These are phyloP conservation scores for Elaeis guineensis DNA, from an alignment of 176 grass and related monocot species.

Conservation along the genomic window DNA sequence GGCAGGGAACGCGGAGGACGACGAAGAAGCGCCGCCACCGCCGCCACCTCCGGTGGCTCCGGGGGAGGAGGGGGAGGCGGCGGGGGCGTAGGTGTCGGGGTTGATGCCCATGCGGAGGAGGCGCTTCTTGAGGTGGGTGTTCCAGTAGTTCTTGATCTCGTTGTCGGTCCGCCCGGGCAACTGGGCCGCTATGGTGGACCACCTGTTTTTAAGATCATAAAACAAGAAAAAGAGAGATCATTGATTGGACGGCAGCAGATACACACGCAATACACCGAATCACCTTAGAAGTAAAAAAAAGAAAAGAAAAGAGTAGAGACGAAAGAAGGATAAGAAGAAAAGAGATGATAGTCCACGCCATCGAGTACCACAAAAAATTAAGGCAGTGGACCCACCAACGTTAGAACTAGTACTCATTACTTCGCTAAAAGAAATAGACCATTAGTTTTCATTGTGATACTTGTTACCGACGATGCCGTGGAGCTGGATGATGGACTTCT, in stretches of 20 bases:
- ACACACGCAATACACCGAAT: not conserved
- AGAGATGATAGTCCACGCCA: conserved; percentile 15
- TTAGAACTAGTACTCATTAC: not conserved
- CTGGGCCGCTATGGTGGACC: conserved; percentile 23
- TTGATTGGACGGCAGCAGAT: conserved; percentile 26
- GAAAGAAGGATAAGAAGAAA: conserved; percentile 9
- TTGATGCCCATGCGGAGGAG: conserved; percentile 21
- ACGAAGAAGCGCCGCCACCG: too few relatives aligned
- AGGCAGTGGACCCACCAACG: not conserved
- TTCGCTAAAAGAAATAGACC: too few relatives aligned
- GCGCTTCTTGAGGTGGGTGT: conserved; percentile 28
- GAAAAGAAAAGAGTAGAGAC: too few relatives aligned
- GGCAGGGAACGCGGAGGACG: not conserved
- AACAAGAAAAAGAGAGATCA: not conserved
- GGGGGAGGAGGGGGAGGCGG: not conserved
- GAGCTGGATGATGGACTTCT: conserved; percentile 84
- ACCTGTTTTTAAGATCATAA: conserved; percentile 14
- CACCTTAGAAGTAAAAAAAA: too few relatives aligned
- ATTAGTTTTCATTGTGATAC: conserved; percentile 19
- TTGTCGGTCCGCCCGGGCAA: conserved; percentile 18
- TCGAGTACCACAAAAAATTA: conserved; percentile 33
- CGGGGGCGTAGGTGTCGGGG: conserved; percentile 1
- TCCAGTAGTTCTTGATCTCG: conserved; percentile 32
- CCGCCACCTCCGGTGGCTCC: not conserved
- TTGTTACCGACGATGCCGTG: conserved; percentile 96